Conservation (phyloP, 2,329 filamentous ascomycete genomes). For the Bipolaris victoriae region DNA sequence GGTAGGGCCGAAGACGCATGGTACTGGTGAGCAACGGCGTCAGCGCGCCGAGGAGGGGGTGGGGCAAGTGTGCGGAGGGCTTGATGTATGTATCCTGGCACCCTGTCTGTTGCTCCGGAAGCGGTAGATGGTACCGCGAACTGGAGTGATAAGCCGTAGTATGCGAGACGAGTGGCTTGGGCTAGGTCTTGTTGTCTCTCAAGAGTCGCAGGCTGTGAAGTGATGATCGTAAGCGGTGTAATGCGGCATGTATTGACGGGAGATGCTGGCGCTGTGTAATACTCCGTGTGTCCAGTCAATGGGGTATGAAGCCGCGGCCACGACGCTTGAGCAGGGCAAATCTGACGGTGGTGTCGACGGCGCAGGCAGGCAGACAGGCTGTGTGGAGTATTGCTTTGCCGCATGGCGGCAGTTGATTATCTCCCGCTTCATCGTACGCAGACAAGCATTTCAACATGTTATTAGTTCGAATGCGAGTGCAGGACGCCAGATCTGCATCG, state of each 20-base stretch:
- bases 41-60: neutral
- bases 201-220: conserved; percentile 4
- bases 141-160: conserved; percentile 6
- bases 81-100: neutral
- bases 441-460: conserved; percentile 5
- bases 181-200: neutral
- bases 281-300: conserved; percentile 20
- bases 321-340: conserved; percentile 18
- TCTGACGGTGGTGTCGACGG: conserved; percentile 13
- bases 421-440: conserved; percentile 6
- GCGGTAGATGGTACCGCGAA: neutral
- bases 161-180: conserved; percentile 10
- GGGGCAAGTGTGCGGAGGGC: neutral
- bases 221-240: conserved; percentile 7
- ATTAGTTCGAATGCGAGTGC: conserved; percentile 15
- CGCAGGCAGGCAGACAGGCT: conserved; percentile 7
- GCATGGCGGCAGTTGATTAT: conserved; percentile 22
- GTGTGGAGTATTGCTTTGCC: conserved; percentile 12
- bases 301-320: conserved; percentile 18
- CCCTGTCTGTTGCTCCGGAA: neutral
- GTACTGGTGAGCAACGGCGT: neutral
- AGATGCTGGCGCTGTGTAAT: conserved; percentile 20
- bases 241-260: conserved; percentile 30
- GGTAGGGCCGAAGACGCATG: neutral
- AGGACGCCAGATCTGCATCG: conserved; percentile 24